Percentiles rank a stretch among this genome's conserved stretches.
Evolutionary conservation across 805 yeast species (phyloP).

Genomic region (Saccharomycopsis selenospora): DNA sequence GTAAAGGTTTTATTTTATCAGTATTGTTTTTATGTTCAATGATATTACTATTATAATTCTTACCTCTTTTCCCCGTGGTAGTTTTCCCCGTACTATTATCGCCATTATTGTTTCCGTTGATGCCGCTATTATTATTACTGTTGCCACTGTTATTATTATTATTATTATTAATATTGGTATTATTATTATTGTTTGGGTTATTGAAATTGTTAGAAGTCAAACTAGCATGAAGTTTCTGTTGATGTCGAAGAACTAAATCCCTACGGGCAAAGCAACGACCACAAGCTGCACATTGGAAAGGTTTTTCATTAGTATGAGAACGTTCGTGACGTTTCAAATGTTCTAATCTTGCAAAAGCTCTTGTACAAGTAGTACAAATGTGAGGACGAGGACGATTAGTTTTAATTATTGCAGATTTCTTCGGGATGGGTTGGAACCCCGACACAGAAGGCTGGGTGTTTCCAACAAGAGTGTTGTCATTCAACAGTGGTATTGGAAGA

Average conservation of each 20-base stretch:
- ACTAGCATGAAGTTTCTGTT: constrained; percentile 72
- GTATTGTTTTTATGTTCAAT: constrained; percentile 21
- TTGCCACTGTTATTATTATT: too few relatives aligned
- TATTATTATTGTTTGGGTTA: constrained; percentile 44
- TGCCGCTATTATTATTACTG: constrained; percentile 38
- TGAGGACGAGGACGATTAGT: constrained; percentile 95
- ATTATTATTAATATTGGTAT: too few relatives aligned
- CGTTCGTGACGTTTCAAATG: constrained; percentile 92
- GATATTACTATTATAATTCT: constrained; percentile 16
- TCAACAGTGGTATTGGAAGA: too few relatives aligned
- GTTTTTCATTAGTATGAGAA: constrained; percentile 92
- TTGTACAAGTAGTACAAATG: constrained; percentile 79
- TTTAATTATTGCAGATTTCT: constrained; percentile 73
- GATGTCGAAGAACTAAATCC: constrained; percentile 83
- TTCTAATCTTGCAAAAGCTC: constrained; percentile 93
- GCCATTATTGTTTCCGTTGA: background rate
- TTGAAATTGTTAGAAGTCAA: constrained; percentile 35
- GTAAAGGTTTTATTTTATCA: constrained; percentile 21
- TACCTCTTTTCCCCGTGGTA: background rate
- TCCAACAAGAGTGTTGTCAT: too few relatives aligned
- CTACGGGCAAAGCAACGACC: constrained; percentile 94
- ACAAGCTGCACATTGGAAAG: constrained; percentile 93
- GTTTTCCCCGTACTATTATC: background rate
- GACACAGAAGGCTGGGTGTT: constrained; percentile 24
- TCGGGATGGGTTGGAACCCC: constrained; percentile 65